Conservation (phyloP, 192 early-diverging fungal species). For the Backusella tarrabulga region DNA sequence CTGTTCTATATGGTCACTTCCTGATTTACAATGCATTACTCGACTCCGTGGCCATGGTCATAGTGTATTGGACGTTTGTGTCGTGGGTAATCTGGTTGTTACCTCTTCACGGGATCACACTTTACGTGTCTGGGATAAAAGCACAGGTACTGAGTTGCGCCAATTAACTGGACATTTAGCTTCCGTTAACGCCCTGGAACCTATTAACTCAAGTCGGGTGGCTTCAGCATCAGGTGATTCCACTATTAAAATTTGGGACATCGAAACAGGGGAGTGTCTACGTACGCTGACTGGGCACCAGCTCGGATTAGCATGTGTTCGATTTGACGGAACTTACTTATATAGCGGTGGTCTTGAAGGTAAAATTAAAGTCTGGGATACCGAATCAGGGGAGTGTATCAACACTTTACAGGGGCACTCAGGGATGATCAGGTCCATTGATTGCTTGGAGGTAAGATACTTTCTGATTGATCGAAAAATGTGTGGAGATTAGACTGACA, state of each 20-base stretch:
- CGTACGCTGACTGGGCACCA: conserved; percentile 76
- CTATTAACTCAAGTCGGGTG: conserved; percentile 60
- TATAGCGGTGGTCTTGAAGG: conserved; percentile 78
- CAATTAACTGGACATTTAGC: conserved; percentile 81
- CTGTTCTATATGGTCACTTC: conserved; percentile 83
- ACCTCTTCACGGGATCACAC: conserved; percentile 93
- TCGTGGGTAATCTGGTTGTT: conserved; percentile 65
- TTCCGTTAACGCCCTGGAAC: conserved; percentile 93
- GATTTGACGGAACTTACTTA: conserved; percentile 72
- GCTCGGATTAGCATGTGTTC: conserved; percentile 78
- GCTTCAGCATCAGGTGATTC: conserved; percentile 86
- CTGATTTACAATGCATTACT: conserved; percentile 34
- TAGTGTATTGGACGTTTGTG: conserved; percentile 86
- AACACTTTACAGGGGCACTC: conserved; percentile 64
- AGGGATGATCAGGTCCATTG: conserved; percentile 79
- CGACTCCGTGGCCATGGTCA: conserved; percentile 72
- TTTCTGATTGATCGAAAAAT: conserved; percentile 25
- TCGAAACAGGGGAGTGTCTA: conserved; percentile 60
- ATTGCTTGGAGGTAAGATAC: conserved; percentile 58
- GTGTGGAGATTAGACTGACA: not conserved
- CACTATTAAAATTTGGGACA: conserved; percentile 79
- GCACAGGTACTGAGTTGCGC: conserved; percentile 55
- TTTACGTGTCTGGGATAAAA: conserved; percentile 81
- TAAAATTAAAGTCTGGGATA: conserved; percentile 66
- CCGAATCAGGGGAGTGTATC: conserved; percentile 56